Evolutionary conservation across 306 rosid species (phyloP), one percentile per base, ranked within the genome.

Genomic region (Spatholobus suberectus): DNA sequence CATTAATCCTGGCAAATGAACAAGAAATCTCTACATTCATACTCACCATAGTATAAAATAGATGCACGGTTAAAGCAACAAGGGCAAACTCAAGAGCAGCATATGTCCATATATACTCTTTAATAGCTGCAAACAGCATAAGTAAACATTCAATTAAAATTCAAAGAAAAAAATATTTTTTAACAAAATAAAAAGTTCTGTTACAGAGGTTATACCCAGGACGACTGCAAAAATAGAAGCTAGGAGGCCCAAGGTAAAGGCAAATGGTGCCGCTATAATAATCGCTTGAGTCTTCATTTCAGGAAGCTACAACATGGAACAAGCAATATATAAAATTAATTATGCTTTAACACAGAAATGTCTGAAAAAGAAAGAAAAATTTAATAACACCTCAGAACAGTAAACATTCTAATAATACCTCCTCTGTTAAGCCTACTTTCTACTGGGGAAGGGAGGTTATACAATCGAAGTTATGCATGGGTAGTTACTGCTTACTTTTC

Each of bases 21-120:
- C 58, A 43, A 26, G 35, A 78, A 67, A 76, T 58, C 8, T 29
- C 57, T 35, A 81, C 26, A 65, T 76, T 51, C 62, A 26, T 37
- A 86, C 97, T 93, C 51, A 93, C 99, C 90, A 88, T 24, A 10
- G 87, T 82, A 82, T 91, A 96, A 67, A 96, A 89, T 32, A 96
- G 80, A 85, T 96, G 97, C 51, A 96, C 91, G 41, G 52, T 82
- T 65, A 96, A 20, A 70, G 99, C 98, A 76, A 93, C 93, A 59
- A 96, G 94, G 62, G 96, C 99, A 84, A 96, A 93, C 89, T 96
- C 98, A 3, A 96, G 97, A 78, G 98, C 99, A 57, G 98, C 97
- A 71, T 92, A 96, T 29, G 98, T 96, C 99, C 99, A 96, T 85
- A 93, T 89, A 59, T 93, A 92, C 87, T 96, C 99, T 88, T 84